These are phyloP conservation scores for Colletotrichum musae DNA, from an alignment of 2,329 filamentous ascomycete species.

Conservation along the genomic window DNA sequence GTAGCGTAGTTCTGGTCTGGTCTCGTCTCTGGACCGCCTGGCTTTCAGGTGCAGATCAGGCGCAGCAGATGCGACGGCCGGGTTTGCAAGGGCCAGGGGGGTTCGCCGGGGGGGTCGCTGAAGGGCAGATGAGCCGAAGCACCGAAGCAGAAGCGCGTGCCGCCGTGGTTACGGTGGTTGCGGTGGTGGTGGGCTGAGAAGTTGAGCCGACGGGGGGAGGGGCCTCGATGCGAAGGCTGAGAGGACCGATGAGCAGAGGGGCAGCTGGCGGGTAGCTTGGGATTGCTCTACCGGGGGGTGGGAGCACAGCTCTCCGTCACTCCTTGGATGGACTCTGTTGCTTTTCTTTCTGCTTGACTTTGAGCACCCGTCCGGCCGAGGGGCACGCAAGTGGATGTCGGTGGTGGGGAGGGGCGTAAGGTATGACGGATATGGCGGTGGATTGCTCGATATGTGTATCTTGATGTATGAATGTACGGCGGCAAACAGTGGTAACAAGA, in stretches of 20 bases:
- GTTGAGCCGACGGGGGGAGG: conserved; percentile 15
- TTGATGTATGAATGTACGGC: conserved; percentile 16
- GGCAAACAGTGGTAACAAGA: conserved; percentile 14
- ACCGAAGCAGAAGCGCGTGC: conserved; percentile 25
- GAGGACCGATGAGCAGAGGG: conserved; percentile 17
- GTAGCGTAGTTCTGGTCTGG: conserved; percentile 10
- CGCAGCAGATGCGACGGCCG: conserved; percentile 34
- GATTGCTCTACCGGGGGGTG: conserved; percentile 16
- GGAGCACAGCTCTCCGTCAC: conserved; percentile 35
- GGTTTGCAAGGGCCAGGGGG: conserved; percentile 32
- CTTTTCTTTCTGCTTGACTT: conserved; percentile 8
- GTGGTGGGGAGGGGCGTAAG: conserved; percentile 23
- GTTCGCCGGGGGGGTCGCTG: not conserved
- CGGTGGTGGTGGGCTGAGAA: conserved; percentile 26
- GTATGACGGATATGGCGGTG: conserved; percentile 4
- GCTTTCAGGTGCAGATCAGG: conserved; percentile 38
- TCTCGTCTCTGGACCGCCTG: conserved; percentile 18
- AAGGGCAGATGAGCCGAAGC: conserved; percentile 34
- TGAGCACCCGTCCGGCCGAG: conserved; percentile 33
- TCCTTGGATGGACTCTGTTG: not conserved
- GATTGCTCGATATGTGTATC: conserved; percentile 20
- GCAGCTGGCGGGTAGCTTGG: conserved; percentile 17
- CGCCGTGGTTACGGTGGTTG: not conserved
- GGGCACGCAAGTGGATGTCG: conserved; percentile 33
- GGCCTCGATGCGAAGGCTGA: conserved; percentile 21